phyloP scores from a whole-genome alignment of 768 basidiomycete genomes.

The Suillus discolor region DNA sequence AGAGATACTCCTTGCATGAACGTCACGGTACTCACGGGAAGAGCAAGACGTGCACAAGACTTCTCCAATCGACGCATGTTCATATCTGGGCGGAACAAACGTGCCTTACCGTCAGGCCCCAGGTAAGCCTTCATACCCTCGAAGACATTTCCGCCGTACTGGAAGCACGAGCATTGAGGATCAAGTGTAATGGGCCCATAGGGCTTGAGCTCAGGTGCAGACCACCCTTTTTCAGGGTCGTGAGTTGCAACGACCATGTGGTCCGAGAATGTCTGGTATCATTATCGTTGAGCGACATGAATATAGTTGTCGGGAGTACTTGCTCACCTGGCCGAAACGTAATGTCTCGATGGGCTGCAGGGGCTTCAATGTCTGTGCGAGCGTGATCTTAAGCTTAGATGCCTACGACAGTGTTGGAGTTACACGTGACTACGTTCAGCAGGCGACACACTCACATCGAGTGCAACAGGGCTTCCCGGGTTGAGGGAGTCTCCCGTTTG shows the following conservation, averaged over 20 bases:
- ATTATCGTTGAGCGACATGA: not conserved
- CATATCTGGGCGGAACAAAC: conserved; percentile 80
- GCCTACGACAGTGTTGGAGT: conserved; percentile 39
- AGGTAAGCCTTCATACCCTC: conserved; percentile 80
- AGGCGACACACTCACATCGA: conserved; percentile 22
- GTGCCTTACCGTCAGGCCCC: conserved; percentile 68
- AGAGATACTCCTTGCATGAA: not conserved
- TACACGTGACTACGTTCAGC: not conserved
- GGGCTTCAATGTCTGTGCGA: conserved; percentile 49
- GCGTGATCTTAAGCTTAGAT: conserved; percentile 52
- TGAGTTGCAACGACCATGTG: conserved; percentile 76
- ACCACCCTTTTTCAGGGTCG: conserved; percentile 68
- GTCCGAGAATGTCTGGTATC: conserved; percentile 59
- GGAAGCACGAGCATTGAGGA: conserved; percentile 56
- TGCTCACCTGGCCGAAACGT: conserved; percentile 58
- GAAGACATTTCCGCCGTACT: conserved; percentile 62
- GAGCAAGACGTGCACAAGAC: conserved; percentile 69
- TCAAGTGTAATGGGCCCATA: conserved; percentile 64
- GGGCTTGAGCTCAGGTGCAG: conserved; percentile 70
- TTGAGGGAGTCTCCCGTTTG: not conserved
- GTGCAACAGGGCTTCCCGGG: not conserved
- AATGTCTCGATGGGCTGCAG: conserved; percentile 51
- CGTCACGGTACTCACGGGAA: conserved; percentile 53
- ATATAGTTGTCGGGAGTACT: not conserved
- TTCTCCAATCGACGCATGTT: conserved; percentile 83